Evolutionary conservation across 1,284 basidiomycete species (phyloP), one percentile per base, ranked within the genome.

Genomic region (Ganoderma multipileum): DNA sequence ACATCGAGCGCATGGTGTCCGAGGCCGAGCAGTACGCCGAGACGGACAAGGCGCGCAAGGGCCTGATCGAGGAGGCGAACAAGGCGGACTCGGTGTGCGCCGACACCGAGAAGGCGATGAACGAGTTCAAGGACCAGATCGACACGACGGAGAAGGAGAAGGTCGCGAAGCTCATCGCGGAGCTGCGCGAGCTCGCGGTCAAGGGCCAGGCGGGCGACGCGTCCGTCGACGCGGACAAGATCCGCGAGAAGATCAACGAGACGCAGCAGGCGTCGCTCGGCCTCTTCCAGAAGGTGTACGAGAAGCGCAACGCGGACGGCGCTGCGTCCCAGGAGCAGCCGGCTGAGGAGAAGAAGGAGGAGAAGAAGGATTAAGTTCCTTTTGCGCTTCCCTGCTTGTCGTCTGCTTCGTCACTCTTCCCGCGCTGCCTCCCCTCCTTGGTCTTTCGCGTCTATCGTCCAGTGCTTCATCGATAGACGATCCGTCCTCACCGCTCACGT

Each of bases 231-330:
- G 91, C 95, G 58, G 96, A 98, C 68, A 81, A 86, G 73, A 97
- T 99, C 85, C 93, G 95, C 79, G 91, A 93, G 81, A 97, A 96
- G 89, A 94, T 98, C 78, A 91, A 89, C 81, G 95, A 96, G 84
- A 96, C 96, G n/a, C 97, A 99, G 80, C 93, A 95, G 80, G 96
- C 97, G 54, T 97, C 95, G 39, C 90, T 99, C 61, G 95, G 95
- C 75, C 92, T 99, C 73, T 99, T 99, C 96, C 95, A 98, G 85
- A 98, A 97, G 91, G 90, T 97, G 36, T 98, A 98, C 83, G 95
- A 98, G 88, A 95, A 95, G 89, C 90, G 93, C 72, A 89, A 89
- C 75, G 90, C 90, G 64, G 91, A 93, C 82, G 85, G 86, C 73
- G 81, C 82, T 73, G 82, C 82, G 69, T 74, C 86, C 3, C 82